Conservation (phyloP, 2,329 filamentous ascomycete species). For the Stromatinia cepivora region DNA sequence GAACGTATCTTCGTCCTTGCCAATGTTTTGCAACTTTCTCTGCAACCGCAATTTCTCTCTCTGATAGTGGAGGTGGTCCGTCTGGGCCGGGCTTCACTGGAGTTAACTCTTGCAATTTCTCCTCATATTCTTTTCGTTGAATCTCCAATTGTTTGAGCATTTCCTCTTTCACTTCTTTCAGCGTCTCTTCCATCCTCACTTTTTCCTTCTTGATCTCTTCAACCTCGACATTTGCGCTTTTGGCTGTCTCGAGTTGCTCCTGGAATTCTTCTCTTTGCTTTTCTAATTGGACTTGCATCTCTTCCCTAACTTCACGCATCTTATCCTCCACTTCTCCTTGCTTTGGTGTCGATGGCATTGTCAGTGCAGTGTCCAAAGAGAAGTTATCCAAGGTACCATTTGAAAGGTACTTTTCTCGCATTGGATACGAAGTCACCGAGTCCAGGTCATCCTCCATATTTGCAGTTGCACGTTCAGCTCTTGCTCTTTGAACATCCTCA, state of each 20-base stretch:
- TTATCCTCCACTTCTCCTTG: slow-evolving; percentile 74
- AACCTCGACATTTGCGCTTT: slow-evolving; percentile 73
- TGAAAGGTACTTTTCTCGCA: slow-evolving; percentile 93
- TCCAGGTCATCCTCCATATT: slow-evolving; percentile 89
- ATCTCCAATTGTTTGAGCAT: slow-evolving; percentile 84
- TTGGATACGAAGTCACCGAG: slow-evolving; percentile 81
- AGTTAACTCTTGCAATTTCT: slow-evolving; percentile 75
- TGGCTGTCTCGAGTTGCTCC: slow-evolving; percentile 72
- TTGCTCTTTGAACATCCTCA: slow-evolving; percentile 86
- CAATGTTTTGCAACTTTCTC: slow-evolving; percentile 69
- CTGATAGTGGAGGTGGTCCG: slow-evolving; percentile 52
- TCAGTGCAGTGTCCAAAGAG: slow-evolving; percentile 89
- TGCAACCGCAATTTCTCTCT: slow-evolving; percentile 71
- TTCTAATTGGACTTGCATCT: slow-evolving; percentile 80
- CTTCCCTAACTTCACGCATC: slow-evolving; percentile 73
- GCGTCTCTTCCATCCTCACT: slow-evolving; percentile 76
- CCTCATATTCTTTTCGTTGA: slow-evolving; percentile 82
- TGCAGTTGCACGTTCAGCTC: slow-evolving; percentile 72
- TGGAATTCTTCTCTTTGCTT: slow-evolving; percentile 82
- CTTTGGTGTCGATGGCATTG: slow-evolving; percentile 89
- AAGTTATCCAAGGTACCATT: slow-evolving; percentile 95
- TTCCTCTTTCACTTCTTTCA: slow-evolving; percentile 77
- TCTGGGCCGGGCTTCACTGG: slow-evolving; percentile 56
- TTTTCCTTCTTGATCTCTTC: slow-evolving; percentile 85
- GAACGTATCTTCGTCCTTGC: slow-evolving; percentile 82